Conservation (phyloP, 108 stramenopile species). For the Heterococcus sp. region DNA sequence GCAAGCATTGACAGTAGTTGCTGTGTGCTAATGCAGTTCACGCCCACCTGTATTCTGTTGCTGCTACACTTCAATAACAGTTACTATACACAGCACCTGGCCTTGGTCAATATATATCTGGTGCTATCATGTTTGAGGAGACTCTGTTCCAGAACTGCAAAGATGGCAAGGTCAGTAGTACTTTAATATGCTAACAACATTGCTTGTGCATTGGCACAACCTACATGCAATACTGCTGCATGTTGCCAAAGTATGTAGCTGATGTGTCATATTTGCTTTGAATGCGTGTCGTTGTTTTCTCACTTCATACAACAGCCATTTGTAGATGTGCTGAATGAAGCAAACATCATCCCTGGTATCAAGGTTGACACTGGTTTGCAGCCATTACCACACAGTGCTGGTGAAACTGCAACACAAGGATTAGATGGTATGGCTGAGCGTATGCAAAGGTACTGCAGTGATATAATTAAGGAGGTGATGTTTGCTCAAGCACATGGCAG, state of each 20-base stretch:
- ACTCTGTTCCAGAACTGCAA: conserved; percentile 67
- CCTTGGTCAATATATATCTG: conserved; percentile 72
- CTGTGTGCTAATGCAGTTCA: conserved; percentile 14
- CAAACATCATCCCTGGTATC: conserved; percentile 81
- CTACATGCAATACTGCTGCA: too few relatives aligned
- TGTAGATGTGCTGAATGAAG: conserved; percentile 65
- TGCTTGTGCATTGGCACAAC: too few relatives aligned
- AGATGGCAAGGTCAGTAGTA: conserved; percentile 58
- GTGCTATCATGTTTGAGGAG: conserved; percentile 86
- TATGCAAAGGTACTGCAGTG: conserved; percentile 78
- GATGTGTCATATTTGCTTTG: too few relatives aligned
- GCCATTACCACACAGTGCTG: conserved; percentile 65
- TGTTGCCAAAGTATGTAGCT: too few relatives aligned
- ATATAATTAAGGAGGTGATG: too few relatives aligned
- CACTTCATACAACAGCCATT: conserved; percentile 51
- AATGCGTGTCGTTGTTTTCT: too few relatives aligned
- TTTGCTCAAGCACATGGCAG: too few relatives aligned
- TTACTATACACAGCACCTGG: conserved; percentile 59
- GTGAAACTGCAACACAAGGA: conserved; percentile 82
- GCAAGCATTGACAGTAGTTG: conserved; percentile 58
- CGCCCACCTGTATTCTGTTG: not conserved
- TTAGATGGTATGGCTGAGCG: conserved; percentile 75
- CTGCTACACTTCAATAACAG: not conserved
- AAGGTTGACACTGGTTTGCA: conserved; percentile 70
- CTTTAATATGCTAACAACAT: too few relatives aligned